These are phyloP conservation scores for Beauveria pseudobassiana DNA, from an alignment of 2,329 filamentous ascomycete species.

Conservation along the genomic window DNA sequence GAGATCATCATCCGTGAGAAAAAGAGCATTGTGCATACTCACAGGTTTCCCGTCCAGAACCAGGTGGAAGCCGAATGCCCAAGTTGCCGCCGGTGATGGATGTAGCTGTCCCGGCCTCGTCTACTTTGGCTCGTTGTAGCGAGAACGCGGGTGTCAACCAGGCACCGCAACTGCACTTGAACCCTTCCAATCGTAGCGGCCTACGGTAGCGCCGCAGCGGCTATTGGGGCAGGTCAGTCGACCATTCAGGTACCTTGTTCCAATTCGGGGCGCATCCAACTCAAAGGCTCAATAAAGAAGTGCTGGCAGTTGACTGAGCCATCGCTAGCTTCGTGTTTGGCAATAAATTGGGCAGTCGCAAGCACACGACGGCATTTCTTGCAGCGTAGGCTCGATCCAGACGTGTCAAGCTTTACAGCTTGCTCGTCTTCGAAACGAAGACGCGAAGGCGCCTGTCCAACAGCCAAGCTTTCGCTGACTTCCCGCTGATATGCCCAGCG, in stretches of 20 bases:
- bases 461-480: constrained; percentile 52
- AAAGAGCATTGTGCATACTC: constrained; percentile 1
- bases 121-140: constrained; percentile 72
- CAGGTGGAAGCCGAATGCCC: constrained; percentile 51
- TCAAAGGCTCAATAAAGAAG: constrained; percentile 83
- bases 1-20: not conserved
- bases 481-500: constrained; percentile 54
- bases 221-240: constrained; percentile 73
- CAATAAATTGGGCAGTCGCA: constrained; percentile 53
- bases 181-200: constrained; percentile 92
- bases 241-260: constrained; percentile 77
- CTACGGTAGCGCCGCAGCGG: constrained; percentile 75
- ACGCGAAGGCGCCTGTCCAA: constrained; percentile 71
- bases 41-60: constrained; percentile 28
- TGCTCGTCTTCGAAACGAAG: constrained; percentile 78
- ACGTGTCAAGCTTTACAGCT: constrained; percentile 30
- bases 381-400: constrained; percentile 54
- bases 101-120: constrained; percentile 44
- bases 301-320: constrained; percentile 57
- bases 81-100: constrained; percentile 22
- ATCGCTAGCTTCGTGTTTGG: constrained; percentile 46
- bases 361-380: constrained; percentile 76
- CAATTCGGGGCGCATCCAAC: constrained; percentile 86
- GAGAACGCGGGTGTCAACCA: constrained; percentile 92
- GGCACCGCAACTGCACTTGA: constrained; percentile 81